Percentiles rank a stretch among this genome's conserved stretches.
These are phyloP conservation scores for Adansonia madagascariensis DNA, from an alignment of 441 rosid genomes.

Conservation along the genomic window DNA sequence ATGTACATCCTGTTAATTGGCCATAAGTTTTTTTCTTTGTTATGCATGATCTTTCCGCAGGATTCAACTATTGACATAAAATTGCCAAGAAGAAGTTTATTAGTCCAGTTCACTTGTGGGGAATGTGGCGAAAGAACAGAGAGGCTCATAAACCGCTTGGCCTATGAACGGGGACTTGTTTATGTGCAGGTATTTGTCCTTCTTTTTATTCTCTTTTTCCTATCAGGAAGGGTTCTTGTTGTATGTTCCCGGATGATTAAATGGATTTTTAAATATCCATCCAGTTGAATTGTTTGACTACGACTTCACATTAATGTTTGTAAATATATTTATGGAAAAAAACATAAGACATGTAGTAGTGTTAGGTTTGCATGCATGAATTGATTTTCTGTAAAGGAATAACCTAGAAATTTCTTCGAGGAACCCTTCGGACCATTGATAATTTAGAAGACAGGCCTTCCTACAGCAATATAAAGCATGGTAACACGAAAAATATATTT, in stretches of 20 bases:
- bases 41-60: slow-evolving; percentile 33
- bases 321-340: neutral
- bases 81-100: slow-evolving; percentile 81
- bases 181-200: slow-evolving; percentile 65
- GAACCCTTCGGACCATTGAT: neutral
- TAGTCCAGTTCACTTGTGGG: slow-evolving; percentile 71
- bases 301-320: neutral
- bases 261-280: slow-evolving; percentile 7
- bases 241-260: slow-evolving; percentile 19
- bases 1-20: neutral
- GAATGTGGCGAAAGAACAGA: slow-evolving; percentile 83
- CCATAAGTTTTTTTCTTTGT: neutral
- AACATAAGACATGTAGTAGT: neutral
- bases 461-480: neutral
- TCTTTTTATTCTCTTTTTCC: slow-evolving; percentile 23
- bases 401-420: neutral
- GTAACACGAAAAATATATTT: neutral
- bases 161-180: slow-evolving; percentile 83
- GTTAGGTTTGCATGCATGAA: neutral
- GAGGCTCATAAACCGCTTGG: slow-evolving; percentile 77
- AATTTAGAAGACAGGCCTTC: neutral
- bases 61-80: slow-evolving; percentile 59
- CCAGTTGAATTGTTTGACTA: neutral
- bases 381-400: neutral
- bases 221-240: neutral